Evolutionary conservation across 2,329 filamentous ascomycete genomes (phyloP).

Genomic region (Diplodia mutila): DNA sequence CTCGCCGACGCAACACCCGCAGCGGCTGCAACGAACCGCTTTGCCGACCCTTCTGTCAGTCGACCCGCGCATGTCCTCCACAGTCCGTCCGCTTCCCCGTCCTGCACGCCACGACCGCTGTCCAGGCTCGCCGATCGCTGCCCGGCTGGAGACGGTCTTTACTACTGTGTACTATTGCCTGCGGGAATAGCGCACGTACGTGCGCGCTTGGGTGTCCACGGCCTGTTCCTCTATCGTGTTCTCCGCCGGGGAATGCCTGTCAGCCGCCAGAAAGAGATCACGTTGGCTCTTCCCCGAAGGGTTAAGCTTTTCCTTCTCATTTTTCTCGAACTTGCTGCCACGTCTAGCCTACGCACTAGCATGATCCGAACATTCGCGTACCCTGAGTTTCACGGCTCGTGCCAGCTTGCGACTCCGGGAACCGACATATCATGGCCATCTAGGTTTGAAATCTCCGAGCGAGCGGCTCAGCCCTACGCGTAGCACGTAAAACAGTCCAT

Average conservation of each 20-base stretch:
- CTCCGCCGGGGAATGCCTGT: not conserved
- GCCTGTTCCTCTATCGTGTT: not conserved
- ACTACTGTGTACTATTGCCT: not conserved
- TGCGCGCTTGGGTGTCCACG: not conserved
- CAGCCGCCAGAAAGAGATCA: not conserved
- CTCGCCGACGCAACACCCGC: not conserved
- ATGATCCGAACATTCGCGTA: not conserved
- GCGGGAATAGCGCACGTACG: constrained; percentile 5
- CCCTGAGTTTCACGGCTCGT: not conserved
- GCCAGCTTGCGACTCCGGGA: constrained; percentile 1
- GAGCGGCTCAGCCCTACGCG: not conserved
- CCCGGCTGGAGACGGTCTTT: not conserved
- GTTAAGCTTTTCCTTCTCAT: constrained; percentile 9
- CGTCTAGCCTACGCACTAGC: not conserved
- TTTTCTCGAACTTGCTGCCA: constrained; percentile 17
- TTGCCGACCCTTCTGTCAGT: constrained; percentile 1
- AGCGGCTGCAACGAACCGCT: not conserved
- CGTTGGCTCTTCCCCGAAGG: not conserved
- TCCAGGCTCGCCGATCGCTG: constrained; percentile 3
- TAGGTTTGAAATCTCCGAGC: constrained; percentile 3
- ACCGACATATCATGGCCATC: not conserved
- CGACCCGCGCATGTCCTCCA: not conserved
- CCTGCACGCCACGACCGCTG: not conserved
- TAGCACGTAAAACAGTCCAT: not conserved
- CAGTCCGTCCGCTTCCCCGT: not conserved